phyloP scores from a whole-genome alignment of 202 grass and related monocot species.

The Eragrostis tef region DNA sequence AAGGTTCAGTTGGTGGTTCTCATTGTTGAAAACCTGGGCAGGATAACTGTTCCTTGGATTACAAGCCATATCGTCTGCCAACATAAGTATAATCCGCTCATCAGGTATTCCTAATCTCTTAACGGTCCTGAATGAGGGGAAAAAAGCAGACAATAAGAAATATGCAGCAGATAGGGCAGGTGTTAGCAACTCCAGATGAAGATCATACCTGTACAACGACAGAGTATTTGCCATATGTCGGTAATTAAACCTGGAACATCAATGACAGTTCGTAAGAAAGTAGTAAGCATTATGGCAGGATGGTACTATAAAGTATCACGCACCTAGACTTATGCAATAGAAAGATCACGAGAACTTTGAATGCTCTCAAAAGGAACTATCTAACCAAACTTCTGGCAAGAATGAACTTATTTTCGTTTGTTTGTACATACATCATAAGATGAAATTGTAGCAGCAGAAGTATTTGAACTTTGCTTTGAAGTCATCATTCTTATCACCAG shows the following conservation, averaged over 20 bases:
- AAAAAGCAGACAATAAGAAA: constrained; percentile 34
- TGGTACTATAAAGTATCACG: constrained; percentile 24
- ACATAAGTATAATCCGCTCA: constrained; percentile 96
- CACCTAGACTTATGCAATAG: constrained; percentile 17
- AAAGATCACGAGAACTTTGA: neutral
- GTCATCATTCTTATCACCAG: neutral
- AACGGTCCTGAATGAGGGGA: constrained; percentile 65
- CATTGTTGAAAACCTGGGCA: constrained; percentile 99
- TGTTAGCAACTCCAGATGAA: constrained; percentile 30
- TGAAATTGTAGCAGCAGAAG: neutral
- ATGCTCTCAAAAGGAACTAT: neutral
- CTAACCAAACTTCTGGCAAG: neutral
- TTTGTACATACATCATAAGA: neutral
- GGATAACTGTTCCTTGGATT: constrained; percentile 94
- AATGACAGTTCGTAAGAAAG: constrained; percentile 1
- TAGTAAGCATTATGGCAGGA: constrained; percentile 14
- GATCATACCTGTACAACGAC: constrained; percentile 80
- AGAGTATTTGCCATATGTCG: constrained; percentile 97
- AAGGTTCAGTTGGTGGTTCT: constrained; percentile 96
- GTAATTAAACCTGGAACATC: constrained; percentile 90
- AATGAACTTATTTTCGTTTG: neutral
- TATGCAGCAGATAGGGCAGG: constrained; percentile 4
- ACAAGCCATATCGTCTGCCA: constrained; percentile 98
- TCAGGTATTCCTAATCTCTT: constrained; percentile 97
- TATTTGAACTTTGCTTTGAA: neutral